Base-by-base conservation (phyloP, 345 rosid genomes). In the Dipteronia sinensis region DNA sequence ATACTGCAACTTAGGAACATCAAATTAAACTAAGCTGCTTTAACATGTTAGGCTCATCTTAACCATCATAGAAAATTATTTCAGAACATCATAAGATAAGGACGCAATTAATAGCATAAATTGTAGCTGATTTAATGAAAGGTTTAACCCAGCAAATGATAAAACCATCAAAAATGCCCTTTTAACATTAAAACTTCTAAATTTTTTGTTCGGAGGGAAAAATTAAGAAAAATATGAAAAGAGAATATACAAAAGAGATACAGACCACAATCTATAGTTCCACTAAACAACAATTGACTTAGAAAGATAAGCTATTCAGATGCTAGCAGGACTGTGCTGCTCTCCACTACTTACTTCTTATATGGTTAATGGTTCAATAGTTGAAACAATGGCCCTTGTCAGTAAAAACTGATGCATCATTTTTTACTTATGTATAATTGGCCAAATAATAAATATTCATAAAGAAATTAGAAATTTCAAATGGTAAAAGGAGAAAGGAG, bases 401-500 rank as follows among this genome's bases (percentile, higher is more conserved):
- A 29, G 7, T 47, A 49, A 49, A 12, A 72, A 55, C 44, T 10
- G 47, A 56, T 31, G n/a, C 16, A 13, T 13, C 67, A 23, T 29
- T 49, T 65, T n/a, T 3, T 64, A 25, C 46, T 62, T 23, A 46
- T 29, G 16, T 6, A 12, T 4, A 47, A n/a, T 34, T 19, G 15
- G 31, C 59, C 59, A n/a, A 31, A 13, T n/a, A 22, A 44, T 22
- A 23, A 16, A 25, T 10, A 23, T 0, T 7, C 9, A 17, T 46
- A 65, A 70, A 64, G 65, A 12, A 9, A 19, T 70, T 75, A 31
- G 68, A 69, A 58, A 78, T 11, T 9, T 42, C 22, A 53, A 76
- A 16, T 4, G 15, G 47, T 64, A 76, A 63, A 74, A 51, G 34
- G 42, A 65, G 65, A 40, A 15, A 73, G 76, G 63, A 80, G 77